Conservation (phyloP, 2,329 filamentous ascomycete genomes). For the Ascochyta rabiei region DNA sequence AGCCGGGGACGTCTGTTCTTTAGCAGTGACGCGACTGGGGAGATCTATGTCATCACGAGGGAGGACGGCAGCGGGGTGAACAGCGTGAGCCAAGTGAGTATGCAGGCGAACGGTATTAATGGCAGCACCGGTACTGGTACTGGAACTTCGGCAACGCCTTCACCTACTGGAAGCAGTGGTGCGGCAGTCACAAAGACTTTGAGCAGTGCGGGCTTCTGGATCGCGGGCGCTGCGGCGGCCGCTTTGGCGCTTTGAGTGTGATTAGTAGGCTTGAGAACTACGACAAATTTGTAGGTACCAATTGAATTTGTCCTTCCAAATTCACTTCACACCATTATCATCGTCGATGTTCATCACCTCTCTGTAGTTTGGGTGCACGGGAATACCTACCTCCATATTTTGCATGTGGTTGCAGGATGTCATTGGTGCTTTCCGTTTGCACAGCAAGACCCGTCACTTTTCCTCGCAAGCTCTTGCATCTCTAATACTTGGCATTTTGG, state of each 20-base stretch:
- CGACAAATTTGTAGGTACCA: background rate
- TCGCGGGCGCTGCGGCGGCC: background rate
- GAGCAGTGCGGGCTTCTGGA: background rate
- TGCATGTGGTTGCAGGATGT: background rate
- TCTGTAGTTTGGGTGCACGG: background rate
- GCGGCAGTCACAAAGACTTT: background rate
- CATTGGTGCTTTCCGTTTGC: conserved; percentile 8
- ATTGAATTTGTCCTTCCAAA: background rate
- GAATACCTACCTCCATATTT: background rate
- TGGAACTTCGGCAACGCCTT: conserved; percentile 1
- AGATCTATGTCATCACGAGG: conserved; percentile 63
- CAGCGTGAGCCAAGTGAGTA: conserved; percentile 25
- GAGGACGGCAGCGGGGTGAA: conserved; percentile 40
- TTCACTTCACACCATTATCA: background rate
- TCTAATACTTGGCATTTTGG: background rate
- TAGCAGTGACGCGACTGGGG: conserved; percentile 67
- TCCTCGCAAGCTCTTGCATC: background rate
- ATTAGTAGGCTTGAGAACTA: background rate
- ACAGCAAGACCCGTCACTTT: background rate
- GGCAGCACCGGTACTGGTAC: conserved; percentile 13
- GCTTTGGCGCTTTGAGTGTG: background rate
- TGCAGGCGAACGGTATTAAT: conserved; percentile 14
- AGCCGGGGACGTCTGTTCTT: conserved; percentile 63
- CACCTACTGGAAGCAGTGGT: conserved; percentile 3
- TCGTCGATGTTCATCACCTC: background rate